Conservation (phyloP, 805 yeast species). For the Cyberlindnera suaveolens region DNA sequence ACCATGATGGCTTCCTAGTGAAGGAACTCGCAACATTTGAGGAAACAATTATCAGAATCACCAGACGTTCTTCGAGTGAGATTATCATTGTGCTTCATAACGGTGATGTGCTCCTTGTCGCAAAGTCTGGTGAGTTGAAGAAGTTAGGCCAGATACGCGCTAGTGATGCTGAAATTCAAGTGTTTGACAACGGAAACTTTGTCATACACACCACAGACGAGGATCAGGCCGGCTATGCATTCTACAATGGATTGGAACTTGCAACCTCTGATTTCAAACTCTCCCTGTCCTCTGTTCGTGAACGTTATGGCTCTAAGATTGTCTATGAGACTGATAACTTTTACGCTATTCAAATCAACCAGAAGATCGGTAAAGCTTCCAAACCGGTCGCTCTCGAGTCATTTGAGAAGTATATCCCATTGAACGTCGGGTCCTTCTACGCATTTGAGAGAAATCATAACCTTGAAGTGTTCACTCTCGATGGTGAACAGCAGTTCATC, state of each 20-base stretch:
- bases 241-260: constrained; percentile 11
- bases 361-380: constrained; percentile 7
- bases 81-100: constrained; percentile 7
- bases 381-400: constrained; percentile 4
- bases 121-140: constrained; percentile 2
- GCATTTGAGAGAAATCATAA: constrained; percentile 19
- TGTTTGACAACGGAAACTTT: constrained; percentile 15
- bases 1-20: constrained; percentile 12
- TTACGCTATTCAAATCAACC: constrained; percentile 9
- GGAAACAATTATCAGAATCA: constrained; percentile 3
- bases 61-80: neutral
- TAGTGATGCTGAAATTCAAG: constrained; percentile 5
- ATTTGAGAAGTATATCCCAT: constrained; percentile 11
- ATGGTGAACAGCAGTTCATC: constrained; percentile 11
- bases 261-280: constrained; percentile 7
- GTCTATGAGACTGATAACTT: constrained; percentile 8
- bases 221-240: constrained; percentile 5
- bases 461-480: constrained; percentile 13
- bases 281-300: constrained; percentile 13
- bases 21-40: constrained; percentile 9
- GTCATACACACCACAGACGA: constrained; percentile 6
- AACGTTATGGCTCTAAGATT: constrained; percentile 20
- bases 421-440: constrained; percentile 14
- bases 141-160: constrained; percentile 4
- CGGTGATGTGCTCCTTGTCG: constrained; percentile 9